These are phyloP conservation scores for Crotalaria pallida DNA, from an alignment of 306 rosid species.

Conservation along the genomic window DNA sequence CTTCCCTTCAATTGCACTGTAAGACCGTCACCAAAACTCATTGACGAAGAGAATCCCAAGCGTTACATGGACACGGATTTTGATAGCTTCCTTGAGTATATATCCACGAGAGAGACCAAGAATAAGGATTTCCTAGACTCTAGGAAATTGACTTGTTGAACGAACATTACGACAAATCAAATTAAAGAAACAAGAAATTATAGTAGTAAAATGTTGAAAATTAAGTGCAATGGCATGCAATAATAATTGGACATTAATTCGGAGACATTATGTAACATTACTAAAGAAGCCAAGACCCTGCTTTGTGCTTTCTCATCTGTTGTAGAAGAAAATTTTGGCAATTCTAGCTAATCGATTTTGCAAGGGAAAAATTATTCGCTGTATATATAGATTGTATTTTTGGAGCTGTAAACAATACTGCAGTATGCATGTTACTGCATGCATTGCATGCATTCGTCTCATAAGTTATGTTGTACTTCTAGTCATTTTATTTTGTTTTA, in stretches of 20 bases:
- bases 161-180: background rate
- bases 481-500: no score
- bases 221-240: background rate
- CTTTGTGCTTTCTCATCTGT: background rate
- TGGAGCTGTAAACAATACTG: no score
- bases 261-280: background rate
- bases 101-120: conserved; percentile 52
- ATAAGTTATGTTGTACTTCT: no score
- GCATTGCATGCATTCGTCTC: no score
- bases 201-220: background rate
- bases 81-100: conserved; percentile 45
- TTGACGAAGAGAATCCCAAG: conserved; percentile 64
- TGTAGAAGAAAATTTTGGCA: background rate
- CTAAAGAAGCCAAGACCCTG: no score
- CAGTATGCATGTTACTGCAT: no score
- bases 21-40: conserved; percentile 51
- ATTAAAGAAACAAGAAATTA: background rate
- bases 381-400: background rate
- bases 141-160: conserved; percentile 39
- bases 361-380: background rate
- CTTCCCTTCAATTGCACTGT: conserved; percentile 45
- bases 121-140: conserved; percentile 69
- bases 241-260: background rate
- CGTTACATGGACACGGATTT: conserved; percentile 75
- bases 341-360: background rate